A percentile compares a stretch with the other conserved stretches of the same genome.
These are phyloP conservation scores for Nakazawaea sp. DNA, from an alignment of 805 yeast genomes.

Conservation along the genomic window DNA sequence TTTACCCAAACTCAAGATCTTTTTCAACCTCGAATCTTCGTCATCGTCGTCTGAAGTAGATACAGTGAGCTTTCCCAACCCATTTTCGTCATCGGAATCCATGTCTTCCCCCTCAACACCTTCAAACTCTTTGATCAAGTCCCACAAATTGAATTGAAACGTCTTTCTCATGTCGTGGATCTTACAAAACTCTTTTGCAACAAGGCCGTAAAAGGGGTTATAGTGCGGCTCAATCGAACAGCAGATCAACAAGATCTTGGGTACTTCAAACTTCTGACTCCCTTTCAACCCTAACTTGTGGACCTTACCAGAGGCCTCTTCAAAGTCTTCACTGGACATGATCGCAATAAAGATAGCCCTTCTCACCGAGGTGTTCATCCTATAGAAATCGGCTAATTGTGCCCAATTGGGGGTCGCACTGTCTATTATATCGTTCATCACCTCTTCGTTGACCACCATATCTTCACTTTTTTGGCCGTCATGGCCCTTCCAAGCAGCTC, in stretches of 20 bases:
- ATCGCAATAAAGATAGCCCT: constrained; percentile 89
- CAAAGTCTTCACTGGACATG: constrained; percentile 90
- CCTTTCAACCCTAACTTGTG: constrained; percentile 75
- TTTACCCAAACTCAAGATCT: constrained; percentile 67
- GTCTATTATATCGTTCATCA: constrained; percentile 57
- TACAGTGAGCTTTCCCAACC: constrained; percentile 3
- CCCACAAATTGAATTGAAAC: constrained; percentile 89
- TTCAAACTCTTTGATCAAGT: constrained; percentile 66
- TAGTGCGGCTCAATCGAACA: constrained; percentile 73
- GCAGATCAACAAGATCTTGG: constrained; percentile 80
- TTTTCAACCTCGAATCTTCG: constrained; percentile 52
- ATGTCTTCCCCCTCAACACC: constrained; percentile 39
- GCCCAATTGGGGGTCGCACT: constrained; percentile 81
- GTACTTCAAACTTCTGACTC: constrained; percentile 81
- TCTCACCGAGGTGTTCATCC: constrained; percentile 95
- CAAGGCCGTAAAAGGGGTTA: constrained; percentile 84
- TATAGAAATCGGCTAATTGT: constrained; percentile 73
- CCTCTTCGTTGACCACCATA: constrained; percentile 31
- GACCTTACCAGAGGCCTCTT: constrained; percentile 78
- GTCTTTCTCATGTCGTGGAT: constrained; percentile 72
- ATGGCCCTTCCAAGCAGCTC: constrained; percentile 92
- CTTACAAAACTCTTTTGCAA: constrained; percentile 72
- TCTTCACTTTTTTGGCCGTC: constrained; percentile 16
- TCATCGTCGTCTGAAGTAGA: constrained; percentile 29
- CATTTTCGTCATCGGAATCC: constrained; percentile 31